Evolutionary conservation across 768 basidiomycete species (phyloP), one percentile per base, ranked within the genome.

Genomic region (Boletus rufocinnamomeus): DNA sequence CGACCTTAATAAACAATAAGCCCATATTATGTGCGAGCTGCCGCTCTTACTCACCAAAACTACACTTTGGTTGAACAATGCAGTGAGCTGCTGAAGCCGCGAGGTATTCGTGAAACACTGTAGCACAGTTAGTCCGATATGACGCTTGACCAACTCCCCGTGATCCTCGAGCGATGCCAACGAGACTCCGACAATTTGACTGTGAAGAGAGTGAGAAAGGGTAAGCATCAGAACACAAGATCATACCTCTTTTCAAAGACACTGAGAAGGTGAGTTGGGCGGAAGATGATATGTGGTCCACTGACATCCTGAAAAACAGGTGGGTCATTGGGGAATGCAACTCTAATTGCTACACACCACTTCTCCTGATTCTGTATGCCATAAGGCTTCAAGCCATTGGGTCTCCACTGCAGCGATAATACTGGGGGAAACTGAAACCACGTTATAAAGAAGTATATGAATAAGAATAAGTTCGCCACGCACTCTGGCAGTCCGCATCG

Each of bases 361-460:
- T 54, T 56, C 35, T 21, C 48, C 50, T 19, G 62, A 50, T 21
- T 41, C 23, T 52, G 50, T 58, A 35, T 57, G 69, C 85, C 85
- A 88, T 4, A 86, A 50, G 5, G 76, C 72, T 57, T 77, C 75
- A 2, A 87, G 69, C 84, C 85, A 85, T 57, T 78, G 73, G 37
- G 77, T 74, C 53, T 80, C 77, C 6, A 73, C 65, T 51, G 72
- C 69, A 32, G 74, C 66, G 21, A 77, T 49, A 19, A 75, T 51
- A 21, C 75, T 64, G 17, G 70, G 63, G 40, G 63, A 21, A 32
- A 71, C 79, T 82, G n/a, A 52, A 55, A n/a, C 19, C 38, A 21
- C 21, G 30, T 40, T 52, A 56, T 55, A 58, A 40, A 19, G 30
- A 35, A 37, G 21, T 10, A 56, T 11, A 48, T 35, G 13, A 21